phyloP scores from a whole-genome alignment of 148 eudicot genomes.

The Rhododendron griersonianum region DNA sequence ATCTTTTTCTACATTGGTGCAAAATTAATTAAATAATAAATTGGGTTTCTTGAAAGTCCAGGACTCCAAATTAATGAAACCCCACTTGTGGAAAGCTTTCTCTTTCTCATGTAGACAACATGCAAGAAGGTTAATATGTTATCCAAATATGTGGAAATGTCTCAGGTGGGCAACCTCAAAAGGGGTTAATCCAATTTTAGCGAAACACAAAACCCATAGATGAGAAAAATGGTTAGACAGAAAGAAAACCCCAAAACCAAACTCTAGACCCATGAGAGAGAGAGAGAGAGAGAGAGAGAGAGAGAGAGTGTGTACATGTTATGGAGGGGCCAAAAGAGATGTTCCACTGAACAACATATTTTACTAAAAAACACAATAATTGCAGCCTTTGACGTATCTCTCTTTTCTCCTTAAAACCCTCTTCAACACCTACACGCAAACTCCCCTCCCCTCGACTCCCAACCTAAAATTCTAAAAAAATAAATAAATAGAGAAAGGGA shows the following conservation, averaged over 20 bases:
- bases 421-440: slow-evolving; percentile 63
- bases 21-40: not conserved
- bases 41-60: not conserved
- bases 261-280: not conserved
- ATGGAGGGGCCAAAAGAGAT: not conserved
- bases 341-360: slow-evolving; percentile 1
- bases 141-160: not conserved
- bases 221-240: slow-evolving; percentile 1
- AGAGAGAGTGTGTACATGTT: not conserved
- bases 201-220: not conserved
- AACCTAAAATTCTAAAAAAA: slow-evolving; percentile 1
- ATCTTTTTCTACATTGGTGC: not conserved
- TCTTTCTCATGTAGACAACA: not conserved
- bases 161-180: slow-evolving; percentile 7
- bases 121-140: not conserved
- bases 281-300: not conserved
- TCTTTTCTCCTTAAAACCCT: slow-evolving; percentile 14
- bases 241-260: not conserved
- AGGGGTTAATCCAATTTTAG: not conserved
- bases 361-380: slow-evolving; percentile 13
- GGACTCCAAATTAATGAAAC: not conserved
- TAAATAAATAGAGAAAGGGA: not conserved
- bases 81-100: not conserved
- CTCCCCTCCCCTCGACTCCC: slow-evolving; percentile 35
- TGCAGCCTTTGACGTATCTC: slow-evolving; percentile 24